phyloP scores from a whole-genome alignment of 169 alveolate genomes.

The Condylostoma magnum region DNA sequence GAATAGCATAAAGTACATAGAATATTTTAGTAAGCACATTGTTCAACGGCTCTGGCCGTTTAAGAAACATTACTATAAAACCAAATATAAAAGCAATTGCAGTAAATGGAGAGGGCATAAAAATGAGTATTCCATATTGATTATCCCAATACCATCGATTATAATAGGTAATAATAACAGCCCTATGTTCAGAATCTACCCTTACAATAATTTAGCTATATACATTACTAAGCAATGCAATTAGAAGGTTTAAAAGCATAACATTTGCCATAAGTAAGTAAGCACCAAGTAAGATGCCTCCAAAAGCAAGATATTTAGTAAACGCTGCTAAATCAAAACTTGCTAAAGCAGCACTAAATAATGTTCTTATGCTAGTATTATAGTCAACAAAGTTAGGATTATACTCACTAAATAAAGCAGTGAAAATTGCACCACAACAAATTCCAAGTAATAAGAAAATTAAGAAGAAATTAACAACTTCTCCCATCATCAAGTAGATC shows the following conservation, averaged over 20 bases:
- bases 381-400: not conserved
- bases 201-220: constrained; percentile 20
- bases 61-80: constrained; percentile 21
- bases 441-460: constrained; percentile 37
- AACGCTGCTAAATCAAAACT: constrained; percentile 21
- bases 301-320: constrained; percentile 31
- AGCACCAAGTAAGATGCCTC: constrained; percentile 34
- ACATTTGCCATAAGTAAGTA: constrained; percentile 39
- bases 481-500: constrained; percentile 36
- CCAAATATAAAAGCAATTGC: not conserved
- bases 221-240: constrained; percentile 44
- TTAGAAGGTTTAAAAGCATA: constrained; percentile 40
- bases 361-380: constrained; percentile 13
- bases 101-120: constrained; percentile 43
- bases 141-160: constrained; percentile 48
- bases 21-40: not conserved
- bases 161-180: constrained; percentile 35
- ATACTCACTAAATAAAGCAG: constrained; percentile 34
- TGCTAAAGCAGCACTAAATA: constrained; percentile 12
- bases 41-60: not conserved
- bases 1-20: not conserved
- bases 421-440: constrained; percentile 43
- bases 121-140: constrained; percentile 38
- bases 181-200: constrained; percentile 48
- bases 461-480: constrained; percentile 38